Evolutionary conservation across 2,329 filamentous ascomycete genomes (phyloP).

Genomic region (Macrophomina tecta): DNA sequence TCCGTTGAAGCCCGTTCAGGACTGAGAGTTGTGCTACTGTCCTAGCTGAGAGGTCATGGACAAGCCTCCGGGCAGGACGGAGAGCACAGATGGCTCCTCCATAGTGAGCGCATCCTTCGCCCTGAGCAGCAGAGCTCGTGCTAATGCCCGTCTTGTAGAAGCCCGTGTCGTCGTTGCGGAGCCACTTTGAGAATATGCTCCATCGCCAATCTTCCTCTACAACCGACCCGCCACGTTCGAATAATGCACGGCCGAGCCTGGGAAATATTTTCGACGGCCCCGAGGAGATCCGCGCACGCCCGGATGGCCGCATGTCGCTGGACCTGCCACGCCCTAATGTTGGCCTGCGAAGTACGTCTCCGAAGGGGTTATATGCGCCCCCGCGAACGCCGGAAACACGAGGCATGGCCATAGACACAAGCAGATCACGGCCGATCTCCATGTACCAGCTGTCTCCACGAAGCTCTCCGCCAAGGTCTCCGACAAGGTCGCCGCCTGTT

Average conservation of each 20-base stretch:
- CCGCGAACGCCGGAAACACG: slow-evolving; percentile 30
- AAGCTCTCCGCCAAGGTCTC: slow-evolving; percentile 44
- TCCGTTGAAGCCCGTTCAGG: slow-evolving; percentile 2
- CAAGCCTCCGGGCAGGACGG: slow-evolving; percentile 39
- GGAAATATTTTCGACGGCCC: slow-evolving; percentile 38
- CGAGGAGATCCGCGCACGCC: slow-evolving; percentile 38
- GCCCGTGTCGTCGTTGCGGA: slow-evolving; percentile 80
- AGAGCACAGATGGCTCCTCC: slow-evolving; percentile 77
- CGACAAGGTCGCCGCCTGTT: slow-evolving; percentile 64
- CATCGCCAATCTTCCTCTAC: slow-evolving; percentile 42
- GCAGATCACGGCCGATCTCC: slow-evolving; percentile 52
- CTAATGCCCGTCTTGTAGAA: slow-evolving; percentile 57
- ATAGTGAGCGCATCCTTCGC: slow-evolving; percentile 62
- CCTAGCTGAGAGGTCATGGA: slow-evolving; percentile 40
- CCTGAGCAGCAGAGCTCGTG: slow-evolving; percentile 15
- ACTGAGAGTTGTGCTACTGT: slow-evolving; percentile 17
- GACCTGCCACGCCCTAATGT: slow-evolving; percentile 47
- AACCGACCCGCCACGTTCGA: slow-evolving; percentile 29
- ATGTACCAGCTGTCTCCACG: slow-evolving; percentile 56
- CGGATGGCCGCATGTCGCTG: slow-evolving; percentile 47
- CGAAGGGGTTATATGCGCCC: slow-evolving; percentile 25
- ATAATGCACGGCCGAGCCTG: slow-evolving; percentile 42
- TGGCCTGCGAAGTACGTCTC: slow-evolving; percentile 17
- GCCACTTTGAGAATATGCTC: slow-evolving; percentile 80
- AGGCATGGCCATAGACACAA: slow-evolving; percentile 30